These are phyloP conservation scores for Picochlorum sp. DNA, from an alignment of 139 green algal species.

Conservation along the genomic window DNA sequence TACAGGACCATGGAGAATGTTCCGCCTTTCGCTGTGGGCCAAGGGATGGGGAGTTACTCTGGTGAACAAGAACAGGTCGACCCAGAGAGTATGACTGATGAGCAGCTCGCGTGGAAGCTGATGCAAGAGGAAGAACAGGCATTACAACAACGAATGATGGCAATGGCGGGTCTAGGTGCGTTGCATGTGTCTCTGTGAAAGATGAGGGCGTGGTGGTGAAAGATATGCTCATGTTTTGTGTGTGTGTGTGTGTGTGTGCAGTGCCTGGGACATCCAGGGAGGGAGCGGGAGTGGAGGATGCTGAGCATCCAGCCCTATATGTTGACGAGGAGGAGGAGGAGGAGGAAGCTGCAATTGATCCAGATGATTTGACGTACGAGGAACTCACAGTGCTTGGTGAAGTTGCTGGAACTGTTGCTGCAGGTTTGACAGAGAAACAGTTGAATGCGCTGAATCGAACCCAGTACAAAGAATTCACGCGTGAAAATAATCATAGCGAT, in stretches of 20 bases:
- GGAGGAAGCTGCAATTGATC: conserved; percentile 16
- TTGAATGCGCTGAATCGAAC: conserved; percentile 17
- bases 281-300: too few species aligned
- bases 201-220: conserved; percentile 2
- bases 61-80: neutral
- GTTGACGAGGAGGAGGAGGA: neutral
- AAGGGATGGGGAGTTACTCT: neutral
- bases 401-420: conserved; percentile 30
- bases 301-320: neutral
- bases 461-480: conserved; percentile 13
- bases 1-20: conserved; percentile 12
- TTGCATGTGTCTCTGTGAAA: neutral
- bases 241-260: too few species aligned
- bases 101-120: conserved; percentile 26
- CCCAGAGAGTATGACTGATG: conserved; percentile 7
- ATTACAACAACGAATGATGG: conserved; percentile 28
- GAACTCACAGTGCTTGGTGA: conserved; percentile 36
- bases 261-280: too few species aligned
- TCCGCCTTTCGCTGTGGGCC: neutral
- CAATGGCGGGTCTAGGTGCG: conserved; percentile 20
- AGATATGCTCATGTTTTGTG: too few species aligned
- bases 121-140: conserved; percentile 34
- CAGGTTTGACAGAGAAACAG: conserved; percentile 8
- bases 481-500: neutral
- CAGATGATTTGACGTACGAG: conserved; percentile 37